These are phyloP conservation scores for Mycosphaerella sp. DNA, from an alignment of 2,329 filamentous ascomycete species.

Conservation along the genomic window DNA sequence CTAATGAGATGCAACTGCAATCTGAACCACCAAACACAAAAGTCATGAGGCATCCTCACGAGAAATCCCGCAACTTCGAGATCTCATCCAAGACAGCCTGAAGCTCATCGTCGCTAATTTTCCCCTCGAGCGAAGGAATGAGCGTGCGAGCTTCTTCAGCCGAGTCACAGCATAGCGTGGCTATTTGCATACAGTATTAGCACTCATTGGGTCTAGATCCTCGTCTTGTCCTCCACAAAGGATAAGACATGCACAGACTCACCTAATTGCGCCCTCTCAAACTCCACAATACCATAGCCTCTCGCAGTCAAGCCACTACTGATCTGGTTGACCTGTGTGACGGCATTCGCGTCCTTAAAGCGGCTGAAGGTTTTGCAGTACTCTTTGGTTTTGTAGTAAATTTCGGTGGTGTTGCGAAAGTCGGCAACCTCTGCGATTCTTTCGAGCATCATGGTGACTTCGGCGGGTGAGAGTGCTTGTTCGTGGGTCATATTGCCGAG, in stretches of 20 bases:
- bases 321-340: slow-evolving; percentile 61
- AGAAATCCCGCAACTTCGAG: slow-evolving; percentile 60
- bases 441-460: slow-evolving; percentile 86
- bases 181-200: slow-evolving; percentile 41
- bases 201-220: not conserved
- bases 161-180: slow-evolving; percentile 83
- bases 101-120: slow-evolving; percentile 83
- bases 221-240: not conserved
- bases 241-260: slow-evolving; percentile 29
- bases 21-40: no score
- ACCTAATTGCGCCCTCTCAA: slow-evolving; percentile 91
- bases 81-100: slow-evolving; percentile 87
- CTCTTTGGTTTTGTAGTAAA: slow-evolving; percentile 49
- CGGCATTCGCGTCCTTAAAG: slow-evolving; percentile 93
- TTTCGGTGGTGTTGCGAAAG: slow-evolving; percentile 50
- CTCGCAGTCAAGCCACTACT: slow-evolving; percentile 51
- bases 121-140: slow-evolving; percentile 80
- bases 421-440: slow-evolving; percentile 51
- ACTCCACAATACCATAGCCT: slow-evolving; percentile 51
- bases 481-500: slow-evolving; percentile 92
- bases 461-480: slow-evolving; percentile 84
- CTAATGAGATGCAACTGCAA: not conserved
- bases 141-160: slow-evolving; percentile 95
- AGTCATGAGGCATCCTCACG: slow-evolving; percentile 3
- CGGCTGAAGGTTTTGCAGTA: slow-evolving; percentile 76